Evolutionary conservation across 768 basidiomycete species (phyloP).

Genomic region (Ramaria rubella): DNA sequence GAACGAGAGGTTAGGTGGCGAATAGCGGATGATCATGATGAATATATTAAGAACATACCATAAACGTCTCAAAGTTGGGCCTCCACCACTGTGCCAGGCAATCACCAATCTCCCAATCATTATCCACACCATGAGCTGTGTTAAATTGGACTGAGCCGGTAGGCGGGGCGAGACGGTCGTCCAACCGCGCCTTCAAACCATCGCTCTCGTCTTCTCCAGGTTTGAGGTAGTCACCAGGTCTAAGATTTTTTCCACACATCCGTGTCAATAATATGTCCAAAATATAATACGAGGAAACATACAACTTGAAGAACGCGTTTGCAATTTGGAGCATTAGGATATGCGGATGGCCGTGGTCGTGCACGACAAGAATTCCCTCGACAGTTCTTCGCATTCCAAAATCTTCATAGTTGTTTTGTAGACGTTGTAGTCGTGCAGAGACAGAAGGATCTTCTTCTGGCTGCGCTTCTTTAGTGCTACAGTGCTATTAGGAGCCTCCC

Average conservation of each 20-base stretch:
- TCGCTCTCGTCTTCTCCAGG: conserved; percentile 91
- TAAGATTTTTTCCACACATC: conserved; percentile 22
- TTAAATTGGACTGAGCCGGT: conserved; percentile 65
- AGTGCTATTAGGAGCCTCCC: not conserved
- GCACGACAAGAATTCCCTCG: conserved; percentile 81
- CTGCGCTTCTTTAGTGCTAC: conserved; percentile 91
- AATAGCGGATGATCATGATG: too few relatives aligned
- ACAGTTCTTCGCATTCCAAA: conserved; percentile 96
- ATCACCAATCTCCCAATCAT: conserved; percentile 95
- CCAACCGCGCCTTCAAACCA: conserved; percentile 82
- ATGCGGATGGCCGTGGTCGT: conserved; percentile 96
- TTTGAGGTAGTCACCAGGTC: conserved; percentile 97
- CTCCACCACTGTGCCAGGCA: conserved; percentile 99
- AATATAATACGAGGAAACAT: conserved; percentile 26
- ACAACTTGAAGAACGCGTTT: conserved; percentile 99
- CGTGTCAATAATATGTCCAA: not conserved
- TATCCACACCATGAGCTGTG: conserved; percentile 67
- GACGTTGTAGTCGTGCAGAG: conserved; percentile 84
- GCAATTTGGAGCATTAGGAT: conserved; percentile 98
- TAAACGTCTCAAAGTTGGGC: conserved; percentile 97
- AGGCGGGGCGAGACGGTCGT: conserved; percentile 82
- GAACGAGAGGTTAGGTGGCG: not conserved
- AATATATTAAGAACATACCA: conserved; percentile 45
- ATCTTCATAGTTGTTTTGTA: conserved; percentile 95
- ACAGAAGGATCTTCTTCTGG: conserved; percentile 98